Evolutionary conservation across 495 filamentous ascomycete genomes (phyloP), one percentile per base, ranked within the genome.

Genomic region (Aspergillus wentii): DNA sequence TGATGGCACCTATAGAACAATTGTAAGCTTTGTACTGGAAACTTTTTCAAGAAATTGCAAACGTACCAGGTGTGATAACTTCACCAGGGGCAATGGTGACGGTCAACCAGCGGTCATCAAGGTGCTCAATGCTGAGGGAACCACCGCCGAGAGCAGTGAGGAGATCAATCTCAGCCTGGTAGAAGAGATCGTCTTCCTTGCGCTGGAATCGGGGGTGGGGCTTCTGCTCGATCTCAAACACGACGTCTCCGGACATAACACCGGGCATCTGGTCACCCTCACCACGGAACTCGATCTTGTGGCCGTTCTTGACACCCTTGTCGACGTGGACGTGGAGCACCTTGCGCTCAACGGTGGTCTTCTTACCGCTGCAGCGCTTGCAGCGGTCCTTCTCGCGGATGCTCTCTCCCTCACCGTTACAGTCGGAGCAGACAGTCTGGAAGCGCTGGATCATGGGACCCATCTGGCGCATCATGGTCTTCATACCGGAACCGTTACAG

Each of bases 391-490:
- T 89, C 34, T 97, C 92, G 47, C 85, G 85, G 57, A 99, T 87
- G 39, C 83, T 88, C 69, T 99, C 94, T 33, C 94, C 89, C 62
- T 97, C 94, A 43, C 92, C 92, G 42, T 89, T 87, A 59, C 92
- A 99, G 64, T 99, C 92, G 20, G 89, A 86, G 79, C 92, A 99
- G 44, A 96, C 88, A 14, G 94, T 97, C 76, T 97, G 94, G 79
- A 97, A 97, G 34, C 92, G 86, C 69, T 97, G 94, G 56, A 97
- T 97, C 92, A 99, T 99, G 35, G 92, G 92, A 35, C 94, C 92
- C 90, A 97, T 97, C 74, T 97, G 94, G 52, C 92, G 86, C 92
- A 97, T 96, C 91, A 99, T 97, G 15, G 85, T 95, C 82, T 97
- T 97, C 86, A 95, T 94, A 66, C 92, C 94, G 44, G 80, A 76